Evolutionary conservation across 2,329 filamentous ascomycete species (phyloP).

Genomic region (Colletotrichum zoysiae): DNA sequence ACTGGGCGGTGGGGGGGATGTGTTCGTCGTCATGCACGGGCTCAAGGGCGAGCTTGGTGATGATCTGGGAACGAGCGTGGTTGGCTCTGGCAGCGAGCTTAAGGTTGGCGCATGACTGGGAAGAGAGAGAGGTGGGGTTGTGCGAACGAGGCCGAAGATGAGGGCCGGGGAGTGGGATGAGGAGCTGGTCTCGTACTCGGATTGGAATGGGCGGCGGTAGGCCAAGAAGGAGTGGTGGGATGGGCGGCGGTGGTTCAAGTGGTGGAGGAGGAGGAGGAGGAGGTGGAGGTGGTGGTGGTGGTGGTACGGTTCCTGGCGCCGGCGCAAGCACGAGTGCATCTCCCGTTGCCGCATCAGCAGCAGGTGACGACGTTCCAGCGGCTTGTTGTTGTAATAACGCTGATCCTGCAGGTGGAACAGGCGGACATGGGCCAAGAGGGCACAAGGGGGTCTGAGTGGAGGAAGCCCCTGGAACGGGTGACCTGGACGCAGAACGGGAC

Average conservation of each 20-base stretch:
- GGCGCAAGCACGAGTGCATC: constrained; percentile 17
- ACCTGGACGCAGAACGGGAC: constrained; percentile 35
- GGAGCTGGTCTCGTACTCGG: constrained; percentile 15
- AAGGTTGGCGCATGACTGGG: constrained; percentile 40
- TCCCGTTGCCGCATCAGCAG: constrained; percentile 35
- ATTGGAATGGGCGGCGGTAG: not conserved
- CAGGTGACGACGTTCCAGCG: constrained; percentile 33
- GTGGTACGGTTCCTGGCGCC: constrained; percentile 15
- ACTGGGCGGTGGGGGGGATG: constrained; percentile 13
- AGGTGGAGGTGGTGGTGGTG: constrained; percentile 5
- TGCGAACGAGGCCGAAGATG: constrained; percentile 41
- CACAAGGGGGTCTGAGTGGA: constrained; percentile 32
- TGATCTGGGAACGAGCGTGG: constrained; percentile 38
- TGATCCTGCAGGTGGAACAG: constrained; percentile 39
- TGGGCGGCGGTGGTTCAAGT: constrained; percentile 12
- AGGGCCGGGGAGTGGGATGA: constrained; percentile 26
- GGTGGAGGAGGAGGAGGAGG: constrained; percentile 5
- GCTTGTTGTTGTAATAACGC: constrained; percentile 39
- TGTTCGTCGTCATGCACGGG: constrained; percentile 15
- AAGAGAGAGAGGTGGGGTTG: constrained; percentile 37
- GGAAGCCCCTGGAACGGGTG: constrained; percentile 37
- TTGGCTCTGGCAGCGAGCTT: constrained; percentile 41
- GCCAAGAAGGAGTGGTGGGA: no score
- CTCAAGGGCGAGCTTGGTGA: constrained; percentile 38
- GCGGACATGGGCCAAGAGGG: constrained; percentile 21